Base-by-base conservation (phyloP, 2,329 filamentous ascomycete species). In the Cladosporium sp. region DNA sequence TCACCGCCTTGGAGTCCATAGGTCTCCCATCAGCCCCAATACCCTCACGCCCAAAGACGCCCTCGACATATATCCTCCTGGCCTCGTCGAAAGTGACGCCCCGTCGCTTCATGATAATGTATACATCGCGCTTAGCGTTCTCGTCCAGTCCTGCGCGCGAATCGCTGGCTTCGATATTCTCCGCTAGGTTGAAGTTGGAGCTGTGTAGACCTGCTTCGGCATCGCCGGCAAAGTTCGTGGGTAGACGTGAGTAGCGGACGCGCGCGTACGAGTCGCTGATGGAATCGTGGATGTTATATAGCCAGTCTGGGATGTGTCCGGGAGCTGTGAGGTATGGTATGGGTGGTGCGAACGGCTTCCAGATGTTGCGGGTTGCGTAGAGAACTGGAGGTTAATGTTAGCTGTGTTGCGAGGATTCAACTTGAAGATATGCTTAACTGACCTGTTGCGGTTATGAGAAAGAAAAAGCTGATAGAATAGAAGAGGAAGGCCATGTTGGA, bases 1-100 rank as follows among this genome's bases (percentile, higher is more conserved):
- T 96, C 67, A 98, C 93, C 76, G 97, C 96, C 82, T 97, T 97
- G 68, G 93, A 93, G 82, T 98, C 94, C 76, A 88, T 86, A 68
- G 95, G 95, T 72, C 89, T 82, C 4, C 95, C 95, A 79, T 99
- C 95, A 5, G 91, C 85, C 1, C 89, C 92, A 76, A 99, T 97
- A 61, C 92, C 91, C 74, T 96, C 92, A 76, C 89, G 92, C 76
- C 88, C 88, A 80, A 99, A 97, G 66, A 89, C 84, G 73, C 91
- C 88, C 81, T 97, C 91, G 80, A 93, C 95, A 77, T 91, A 96
- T 55, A 92, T 85, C 73, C 92, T 86, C 72, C 95, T 86, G 47
- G 94, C 95, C 81, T 97, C 92, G 80, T 99, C 94, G 77, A 99
- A 99, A 68, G 85, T 86, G 70, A 98, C 86, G 66, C 89, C 86